Percentiles rank a stretch among this genome's conserved stretches.
Evolutionary conservation across 352 stramenopile species (phyloP).

Genomic region (Albugo laibachii): DNA sequence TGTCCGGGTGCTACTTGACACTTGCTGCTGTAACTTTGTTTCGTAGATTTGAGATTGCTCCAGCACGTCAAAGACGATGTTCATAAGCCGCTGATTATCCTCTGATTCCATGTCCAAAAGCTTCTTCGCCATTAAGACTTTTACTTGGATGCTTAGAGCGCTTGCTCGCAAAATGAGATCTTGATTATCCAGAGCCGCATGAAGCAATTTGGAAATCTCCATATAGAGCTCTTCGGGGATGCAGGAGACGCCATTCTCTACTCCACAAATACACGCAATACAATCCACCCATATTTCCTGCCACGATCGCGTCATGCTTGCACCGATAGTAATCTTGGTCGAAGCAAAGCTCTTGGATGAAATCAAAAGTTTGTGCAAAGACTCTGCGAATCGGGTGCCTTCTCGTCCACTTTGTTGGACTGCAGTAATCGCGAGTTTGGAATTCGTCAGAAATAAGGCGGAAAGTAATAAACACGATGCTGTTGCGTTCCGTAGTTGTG

Average conservation of each 20-base stretch:
- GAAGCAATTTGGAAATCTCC: slow-evolving; percentile 61
- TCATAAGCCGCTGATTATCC: slow-evolving; percentile 21
- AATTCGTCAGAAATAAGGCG: slow-evolving; percentile 58
- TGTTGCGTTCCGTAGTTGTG: slow-evolving; percentile 26
- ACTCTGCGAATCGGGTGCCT: slow-evolving; percentile 26
- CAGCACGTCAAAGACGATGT: slow-evolving; percentile 55
- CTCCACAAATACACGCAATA: slow-evolving; percentile 53
- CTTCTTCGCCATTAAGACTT: slow-evolving; percentile 68
- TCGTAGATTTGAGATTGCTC: slow-evolving; percentile 35
- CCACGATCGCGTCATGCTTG: slow-evolving; percentile 4
- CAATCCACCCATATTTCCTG: slow-evolving; percentile 71
- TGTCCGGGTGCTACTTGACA: slow-evolving; percentile 9
- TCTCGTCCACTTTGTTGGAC: slow-evolving; percentile 36
- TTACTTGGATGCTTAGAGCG: slow-evolving; percentile 64
- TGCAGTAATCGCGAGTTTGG: slow-evolving; percentile 58
- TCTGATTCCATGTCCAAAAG: slow-evolving; percentile 16
- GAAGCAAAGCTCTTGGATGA: slow-evolving; percentile 23
- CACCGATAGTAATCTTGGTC: background rate
- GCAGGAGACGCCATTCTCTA: slow-evolving; percentile 42
- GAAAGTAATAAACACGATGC: slow-evolving; percentile 51
- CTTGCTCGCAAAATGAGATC: slow-evolving; percentile 43
- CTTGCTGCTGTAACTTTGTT: slow-evolving; percentile 6
- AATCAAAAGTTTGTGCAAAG: slow-evolving; percentile 34
- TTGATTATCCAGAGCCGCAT: slow-evolving; percentile 24
- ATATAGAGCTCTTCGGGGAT: slow-evolving; percentile 40